A percentile compares a stretch with the other conserved stretches of the same genome.
Conservation (phyloP, 1,284 basidiomycete genomes). For the Microbotryum lychnidis-dioicae region DNA sequence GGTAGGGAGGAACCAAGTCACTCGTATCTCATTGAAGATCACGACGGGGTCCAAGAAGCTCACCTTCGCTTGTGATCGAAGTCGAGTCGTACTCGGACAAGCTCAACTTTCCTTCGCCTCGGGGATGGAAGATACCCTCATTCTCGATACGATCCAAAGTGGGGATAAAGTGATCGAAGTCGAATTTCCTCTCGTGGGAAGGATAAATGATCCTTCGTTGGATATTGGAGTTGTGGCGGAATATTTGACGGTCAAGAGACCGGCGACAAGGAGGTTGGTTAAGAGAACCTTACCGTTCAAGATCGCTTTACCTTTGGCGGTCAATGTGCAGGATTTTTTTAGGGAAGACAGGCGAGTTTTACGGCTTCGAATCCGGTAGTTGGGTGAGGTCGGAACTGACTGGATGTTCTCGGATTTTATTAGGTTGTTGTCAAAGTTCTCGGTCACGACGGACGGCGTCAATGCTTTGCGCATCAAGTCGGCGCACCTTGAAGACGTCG, state of each 20-base stretch:
- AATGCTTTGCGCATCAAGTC: constrained; percentile 61
- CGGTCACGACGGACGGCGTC: constrained; percentile 60
- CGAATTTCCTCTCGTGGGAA: constrained; percentile 7
- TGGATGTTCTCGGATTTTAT: no score
- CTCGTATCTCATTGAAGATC: constrained; percentile 50
- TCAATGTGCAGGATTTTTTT: constrained; percentile 81
- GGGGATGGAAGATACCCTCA: neutral
- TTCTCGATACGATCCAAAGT: neutral
- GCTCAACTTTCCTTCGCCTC: constrained; percentile 34
- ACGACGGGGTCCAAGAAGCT: constrained; percentile 47
- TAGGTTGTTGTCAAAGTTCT: constrained; percentile 71
- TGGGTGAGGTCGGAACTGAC: no score
- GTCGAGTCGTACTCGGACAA: neutral
- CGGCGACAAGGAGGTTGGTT: constrained; percentile 50
- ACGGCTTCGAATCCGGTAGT: constrained; percentile 8
- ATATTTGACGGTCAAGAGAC: constrained; percentile 54
- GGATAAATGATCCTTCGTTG: constrained; percentile 3
- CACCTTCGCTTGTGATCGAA: constrained; percentile 41
- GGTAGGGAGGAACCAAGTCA: constrained; percentile 58
- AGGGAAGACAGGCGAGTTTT: constrained; percentile 53
- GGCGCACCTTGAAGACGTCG: constrained; percentile 48
- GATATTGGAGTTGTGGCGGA: constrained; percentile 46
- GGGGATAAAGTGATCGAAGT: constrained; percentile 10
- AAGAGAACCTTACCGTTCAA: constrained; percentile 50
- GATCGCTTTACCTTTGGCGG: constrained; percentile 62